Evolutionary conservation across 2,329 filamentous ascomycete genomes (phyloP).

Genomic region (Diaporthe australafricana): DNA sequence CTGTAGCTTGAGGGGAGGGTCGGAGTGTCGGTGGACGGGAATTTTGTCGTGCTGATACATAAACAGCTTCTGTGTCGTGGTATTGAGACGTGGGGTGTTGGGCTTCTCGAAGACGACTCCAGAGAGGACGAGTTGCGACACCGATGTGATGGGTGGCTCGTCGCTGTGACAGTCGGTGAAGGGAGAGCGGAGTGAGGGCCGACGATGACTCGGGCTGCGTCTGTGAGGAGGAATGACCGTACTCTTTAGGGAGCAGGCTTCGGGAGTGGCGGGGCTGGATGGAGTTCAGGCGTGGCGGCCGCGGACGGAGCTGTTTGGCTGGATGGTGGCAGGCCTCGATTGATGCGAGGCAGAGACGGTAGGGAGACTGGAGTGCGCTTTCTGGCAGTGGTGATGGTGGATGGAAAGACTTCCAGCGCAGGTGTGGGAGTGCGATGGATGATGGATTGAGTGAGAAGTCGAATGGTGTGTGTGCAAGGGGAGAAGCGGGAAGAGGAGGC

Average conservation of each 20-base stretch:
- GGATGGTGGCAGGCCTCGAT: slow-evolving; percentile 7
- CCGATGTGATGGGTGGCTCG: not conserved
- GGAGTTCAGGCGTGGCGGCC: slow-evolving; percentile 19
- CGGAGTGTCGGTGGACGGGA: slow-evolving; percentile 92
- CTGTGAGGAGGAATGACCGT: slow-evolving; percentile 23
- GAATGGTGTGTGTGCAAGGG: slow-evolving; percentile 4
- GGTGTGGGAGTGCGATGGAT: slow-evolving; percentile 27
- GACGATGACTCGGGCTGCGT: slow-evolving; percentile 21
- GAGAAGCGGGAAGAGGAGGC: slow-evolving; percentile 21
- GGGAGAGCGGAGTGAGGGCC: slow-evolving; percentile 1
- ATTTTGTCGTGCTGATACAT: slow-evolving; percentile 97
- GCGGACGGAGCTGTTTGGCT: slow-evolving; percentile 6
- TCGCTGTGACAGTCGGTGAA: slow-evolving; percentile 7
- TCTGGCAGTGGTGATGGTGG: slow-evolving; percentile 18
- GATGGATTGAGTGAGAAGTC: slow-evolving; percentile 18
- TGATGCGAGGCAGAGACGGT: not conserved
- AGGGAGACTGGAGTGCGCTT: slow-evolving; percentile 13
- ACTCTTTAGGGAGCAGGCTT: slow-evolving; percentile 31
- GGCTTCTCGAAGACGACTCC: slow-evolving; percentile 27
- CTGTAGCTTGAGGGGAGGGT: slow-evolving; percentile 92
- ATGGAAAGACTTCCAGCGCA: slow-evolving; percentile 28
- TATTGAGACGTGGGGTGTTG: slow-evolving; percentile 44
- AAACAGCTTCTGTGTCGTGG: slow-evolving; percentile 73
- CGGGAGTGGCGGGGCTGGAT: slow-evolving; percentile 26
- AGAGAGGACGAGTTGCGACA: slow-evolving; percentile 25